phyloP scores from a whole-genome alignment of 2,329 filamentous ascomycete species.

The Pyricularia pennisetigena region DNA sequence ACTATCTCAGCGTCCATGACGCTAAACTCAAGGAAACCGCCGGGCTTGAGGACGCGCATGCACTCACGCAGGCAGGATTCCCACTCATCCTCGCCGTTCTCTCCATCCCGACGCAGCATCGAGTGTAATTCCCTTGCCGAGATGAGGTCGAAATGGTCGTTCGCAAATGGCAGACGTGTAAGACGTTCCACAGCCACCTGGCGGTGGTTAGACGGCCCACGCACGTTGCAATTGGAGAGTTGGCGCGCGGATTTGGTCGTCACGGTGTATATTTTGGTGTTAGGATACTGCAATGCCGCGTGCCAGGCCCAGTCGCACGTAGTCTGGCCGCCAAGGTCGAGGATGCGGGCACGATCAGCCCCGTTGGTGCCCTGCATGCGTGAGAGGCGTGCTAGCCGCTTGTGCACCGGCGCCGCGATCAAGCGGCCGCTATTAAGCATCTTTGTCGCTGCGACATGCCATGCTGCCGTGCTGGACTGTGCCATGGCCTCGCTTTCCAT shows the following conservation, averaged over 20 bases:
- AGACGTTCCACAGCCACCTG: constrained; percentile 69
- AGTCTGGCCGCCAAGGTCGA: constrained; percentile 79
- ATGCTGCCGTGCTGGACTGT: constrained; percentile 54
- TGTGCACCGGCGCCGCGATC: constrained; percentile 53
- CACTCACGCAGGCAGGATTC: constrained; percentile 78
- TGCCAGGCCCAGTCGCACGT: constrained; percentile 96
- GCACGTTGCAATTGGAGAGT: constrained; percentile 62
- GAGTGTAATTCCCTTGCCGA: constrained; percentile 81
- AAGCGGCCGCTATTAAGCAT: constrained; percentile 55
- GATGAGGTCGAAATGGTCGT: constrained; percentile 82
- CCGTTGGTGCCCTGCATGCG: constrained; percentile 23
- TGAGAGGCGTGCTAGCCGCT: constrained; percentile 47
- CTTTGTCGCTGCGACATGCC: constrained; percentile 53
- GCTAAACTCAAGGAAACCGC: constrained; percentile 85
- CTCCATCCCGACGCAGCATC: constrained; percentile 63
- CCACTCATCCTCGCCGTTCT: constrained; percentile 73
- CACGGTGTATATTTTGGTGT: constrained; percentile 80
- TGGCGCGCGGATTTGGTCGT: constrained; percentile 62
- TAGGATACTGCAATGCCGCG: constrained; percentile 75
- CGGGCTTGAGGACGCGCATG: constrained; percentile 83
- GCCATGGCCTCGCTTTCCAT: constrained; percentile 72
- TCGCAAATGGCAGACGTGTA: constrained; percentile 74
- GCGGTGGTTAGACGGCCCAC: constrained; percentile 79
- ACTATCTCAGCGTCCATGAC: constrained; percentile 86
- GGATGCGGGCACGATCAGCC: constrained; percentile 51